Base-by-base conservation (phyloP, 345 rosid genomes). In the Populus alba region DNA sequence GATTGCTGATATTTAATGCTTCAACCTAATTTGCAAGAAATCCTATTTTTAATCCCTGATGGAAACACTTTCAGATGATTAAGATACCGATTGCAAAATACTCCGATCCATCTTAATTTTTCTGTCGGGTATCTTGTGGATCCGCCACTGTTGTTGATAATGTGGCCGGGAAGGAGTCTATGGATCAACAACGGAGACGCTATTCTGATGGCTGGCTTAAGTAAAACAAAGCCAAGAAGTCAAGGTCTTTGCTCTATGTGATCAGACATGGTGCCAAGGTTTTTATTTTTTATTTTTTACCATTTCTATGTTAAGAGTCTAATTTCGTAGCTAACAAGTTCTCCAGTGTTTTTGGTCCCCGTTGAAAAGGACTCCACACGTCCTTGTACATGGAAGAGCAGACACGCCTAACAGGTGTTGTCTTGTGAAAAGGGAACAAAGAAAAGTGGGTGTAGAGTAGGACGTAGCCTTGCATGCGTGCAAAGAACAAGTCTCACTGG, bases 331-430 rank as follows among this genome's bases (percentile, higher is more conserved):
- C 3, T 68, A 15, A 25, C 35, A 33, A 33, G 35, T 33, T 33
- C 35, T 33, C 35, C 0, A 33, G 35, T 33, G 35, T 33, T 33
- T 4, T 2, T 31, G 33, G 78, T 38, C 72, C 31, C 80, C 72
- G 9, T 13, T 62, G 79, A 80, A 47, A 83, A n/a, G 47, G 78
- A 80, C 81, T 38, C 3, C 8, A 43, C 61, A 27, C 0, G n/a
- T 10, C 23, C 25, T 5, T 73, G 76, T 25, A 5, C 57, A 27
- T 15, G 45, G 59, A 45, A 27, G 45, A 12, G 74, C 16, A 75
- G 68, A 78, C 83, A 80, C 43, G 38, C 23, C 17, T 22, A 71
- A 61, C 8, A 47, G 2, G 35, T 45, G 74, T 71, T 68, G 29
- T 20, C 35, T 13, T 37, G 18, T 31, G 47, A n/a, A 15, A 59